Evolutionary conservation across 1,284 basidiomycete species (phyloP), one percentile per base, ranked within the genome.

Genomic region (Cutaneotrichosporon spelunceum): DNA sequence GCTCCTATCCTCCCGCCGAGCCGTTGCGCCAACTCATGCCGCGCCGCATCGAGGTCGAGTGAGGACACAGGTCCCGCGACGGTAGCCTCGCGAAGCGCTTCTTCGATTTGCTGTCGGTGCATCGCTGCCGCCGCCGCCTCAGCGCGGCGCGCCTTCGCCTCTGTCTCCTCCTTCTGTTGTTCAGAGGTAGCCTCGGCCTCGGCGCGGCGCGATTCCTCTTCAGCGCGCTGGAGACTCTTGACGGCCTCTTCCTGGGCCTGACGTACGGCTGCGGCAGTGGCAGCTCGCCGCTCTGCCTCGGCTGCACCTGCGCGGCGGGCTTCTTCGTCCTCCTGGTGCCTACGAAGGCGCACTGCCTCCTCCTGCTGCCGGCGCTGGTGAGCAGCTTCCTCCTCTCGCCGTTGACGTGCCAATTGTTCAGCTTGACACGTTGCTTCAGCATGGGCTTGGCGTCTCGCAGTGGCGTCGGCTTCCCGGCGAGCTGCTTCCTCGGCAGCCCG

Each of bases 41-140:
- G 53, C 3, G 48, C 61, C 0, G 13, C 11, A n/a, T 62, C 61
- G 16, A 59, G n/a, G 10, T 56, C 57, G 0, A 39, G 56, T 26
- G 48, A 45, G 21, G 34, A 39, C 13, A 53, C 29, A 14, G 56
- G 26, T 2, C 11, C 45, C 13, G 24, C 5, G 4, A 34, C 45
- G 5, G 23, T 34, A 2, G 19, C 52, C 34, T 54, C 52, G 26
- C 53, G 56, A n/a, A 62, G 24, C 13, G 53, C 57, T 6, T 48
- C 29, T 4, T 62, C 61, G 26, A 62, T 26, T 16, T 62, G 53
- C 4, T 29, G 7, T 3, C 45, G 58, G 2, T 26, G 16, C 23
- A 26, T 26, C 10, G 44, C 45, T 2, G 58, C 52, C 3, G 33
- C 45, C 2, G 52, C 58, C 11, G 47, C n/a, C 33, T 60, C 58